phyloP scores from a whole-genome alignment of 192 early-diverging fungal genomes.

The Funneliformis mosseae region DNA sequence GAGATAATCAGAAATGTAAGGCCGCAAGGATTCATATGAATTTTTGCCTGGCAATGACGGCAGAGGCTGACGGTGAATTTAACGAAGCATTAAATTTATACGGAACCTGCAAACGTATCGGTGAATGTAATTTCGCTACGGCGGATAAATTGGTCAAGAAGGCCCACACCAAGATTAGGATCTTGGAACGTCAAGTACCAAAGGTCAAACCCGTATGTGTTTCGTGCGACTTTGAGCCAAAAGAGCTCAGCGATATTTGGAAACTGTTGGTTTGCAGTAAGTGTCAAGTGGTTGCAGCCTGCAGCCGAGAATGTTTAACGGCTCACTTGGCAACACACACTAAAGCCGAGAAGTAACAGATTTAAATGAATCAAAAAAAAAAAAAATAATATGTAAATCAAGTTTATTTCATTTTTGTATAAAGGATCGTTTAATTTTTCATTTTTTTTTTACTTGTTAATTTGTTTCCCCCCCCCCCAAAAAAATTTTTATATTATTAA shows the following conservation, averaged over 20 bases:
- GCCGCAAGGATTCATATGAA: background rate
- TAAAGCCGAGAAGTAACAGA: no score
- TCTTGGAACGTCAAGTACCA: background rate
- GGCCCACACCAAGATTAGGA: background rate
- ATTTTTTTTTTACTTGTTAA: no score
- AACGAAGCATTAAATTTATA: background rate
- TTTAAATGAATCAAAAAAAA: no score
- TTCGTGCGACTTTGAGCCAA: background rate
- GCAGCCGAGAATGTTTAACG: background rate
- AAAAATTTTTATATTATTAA: no score
- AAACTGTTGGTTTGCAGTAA: background rate
- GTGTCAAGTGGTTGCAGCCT: background rate
- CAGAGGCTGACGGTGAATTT: background rate
- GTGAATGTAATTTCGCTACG: background rate
- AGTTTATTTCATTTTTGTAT: no score
- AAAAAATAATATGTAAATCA: no score
- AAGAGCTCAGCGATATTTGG: background rate
- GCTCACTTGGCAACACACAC: background rate
- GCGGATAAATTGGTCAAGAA: conserved; percentile 1
- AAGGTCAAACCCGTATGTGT: background rate
- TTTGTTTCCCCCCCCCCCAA: no score
- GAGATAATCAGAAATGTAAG: background rate
- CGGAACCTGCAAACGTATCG: background rate
- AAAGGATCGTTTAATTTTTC: no score
- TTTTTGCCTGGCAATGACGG: background rate